Base-by-base conservation (phyloP, 1,139 yeast genomes). In the Pichia cactophila region DNA sequence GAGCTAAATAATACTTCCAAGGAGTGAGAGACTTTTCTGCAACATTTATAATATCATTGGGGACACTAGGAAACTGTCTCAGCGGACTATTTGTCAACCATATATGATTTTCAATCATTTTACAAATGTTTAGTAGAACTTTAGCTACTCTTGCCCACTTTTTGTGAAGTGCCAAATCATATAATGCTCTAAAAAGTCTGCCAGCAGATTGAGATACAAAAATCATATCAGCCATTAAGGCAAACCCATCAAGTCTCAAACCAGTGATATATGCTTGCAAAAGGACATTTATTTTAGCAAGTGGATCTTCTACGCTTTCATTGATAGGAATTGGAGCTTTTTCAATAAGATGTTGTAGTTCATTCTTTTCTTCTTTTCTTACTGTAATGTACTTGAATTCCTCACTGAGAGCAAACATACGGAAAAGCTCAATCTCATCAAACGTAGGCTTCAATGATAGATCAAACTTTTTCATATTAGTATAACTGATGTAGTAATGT, bases 201-300 rank as follows among this genome's bases (percentile, higher is more conserved):
- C 95, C 95, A 0, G 97, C 97, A 38, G 95, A 87, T 64, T 92
- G 98, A 0, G 94, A 86, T 41, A 94, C 80, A 61, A 87, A 92
- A 4, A 87, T 76, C 97, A 90, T 89, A 69, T 94, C 99, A 0
- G 97, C 82, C 74, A 85, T 80, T 52, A 94, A 69, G 0, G 97
- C 97, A 70, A 87, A 87, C 1, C 97, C 98, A 2, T 86, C 95
- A 16, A 94, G 70, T 11, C 73, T 69, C 40, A 90, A 69, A 36
- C 83, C 68, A 1, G 97, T 86, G 17, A 94, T 84, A 60, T 86
- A 89, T 0, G 96, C 79, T 62, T 94, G 98, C 12, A 92, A 68
- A 39, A 94, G 67, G 7, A 88, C 80, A 57, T 84, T 88, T 33
- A 87, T 78, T 62, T 94, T 94, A 0, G 96, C 86, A 26, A 80